A percentile compares a stretch with the other conserved stretches of the same genome.
phyloP scores from a whole-genome alignment of 1,139 yeast genomes.

The Zygosaccharomyces sapae region DNA sequence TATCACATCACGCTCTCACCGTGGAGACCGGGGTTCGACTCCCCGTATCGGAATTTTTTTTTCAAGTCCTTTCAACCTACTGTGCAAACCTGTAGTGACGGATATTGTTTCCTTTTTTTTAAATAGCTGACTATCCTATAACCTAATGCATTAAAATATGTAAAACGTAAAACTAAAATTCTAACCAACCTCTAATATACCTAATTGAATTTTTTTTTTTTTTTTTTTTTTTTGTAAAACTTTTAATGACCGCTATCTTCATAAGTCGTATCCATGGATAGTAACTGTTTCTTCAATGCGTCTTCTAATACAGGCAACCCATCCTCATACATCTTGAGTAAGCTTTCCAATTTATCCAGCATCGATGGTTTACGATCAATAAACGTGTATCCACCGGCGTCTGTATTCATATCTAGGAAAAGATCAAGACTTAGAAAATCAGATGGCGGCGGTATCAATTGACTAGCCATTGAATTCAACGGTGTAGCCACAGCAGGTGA shows the following conservation, averaged over 20 bases:
- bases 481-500: neutral
- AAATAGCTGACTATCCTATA: too few relatives aligned
- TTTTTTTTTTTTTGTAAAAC: neutral
- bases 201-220: neutral
- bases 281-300: slow-evolving; percentile 28
- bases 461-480: neutral
- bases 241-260: slow-evolving; percentile 9
- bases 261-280: slow-evolving; percentile 8
- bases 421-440: slow-evolving; percentile 27
- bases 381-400: slow-evolving; percentile 12
- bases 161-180: too few relatives aligned
- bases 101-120: neutral
- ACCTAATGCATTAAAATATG: too few relatives aligned
- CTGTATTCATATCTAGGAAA: slow-evolving; percentile 27
- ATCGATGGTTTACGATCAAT: slow-evolving; percentile 32
- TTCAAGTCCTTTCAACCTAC: neutral
- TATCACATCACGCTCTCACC: slow-evolving; percentile 8
- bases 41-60: slow-evolving; percentile 5
- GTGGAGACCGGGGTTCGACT: slow-evolving; percentile 9
- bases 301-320: slow-evolving; percentile 31
- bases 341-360: slow-evolving; percentile 27
- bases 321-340: slow-evolving; percentile 33
- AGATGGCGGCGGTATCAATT: slow-evolving; percentile 31
- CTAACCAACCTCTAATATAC: neutral
- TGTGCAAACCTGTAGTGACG: neutral